Conservation (phyloP, 495 filamentous ascomycete species). For the Penicillium chermesinum region DNA sequence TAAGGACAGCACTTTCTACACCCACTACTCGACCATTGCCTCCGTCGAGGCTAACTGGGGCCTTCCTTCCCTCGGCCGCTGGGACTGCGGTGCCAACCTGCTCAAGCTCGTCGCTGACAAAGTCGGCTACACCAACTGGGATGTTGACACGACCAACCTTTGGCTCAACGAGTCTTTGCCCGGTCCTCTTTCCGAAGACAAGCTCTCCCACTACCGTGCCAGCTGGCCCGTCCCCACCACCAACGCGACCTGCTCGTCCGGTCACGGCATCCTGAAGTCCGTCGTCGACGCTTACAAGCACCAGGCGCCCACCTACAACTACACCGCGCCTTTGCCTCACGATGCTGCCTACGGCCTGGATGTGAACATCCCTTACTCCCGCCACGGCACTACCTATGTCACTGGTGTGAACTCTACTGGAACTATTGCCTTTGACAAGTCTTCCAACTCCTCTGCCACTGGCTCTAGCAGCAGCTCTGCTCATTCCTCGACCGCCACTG, state of each 20-base stretch:
- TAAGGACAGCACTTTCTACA: slow-evolving; percentile 58
- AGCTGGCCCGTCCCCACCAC: slow-evolving; percentile 36
- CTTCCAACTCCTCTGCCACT: not conserved
- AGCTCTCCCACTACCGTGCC: slow-evolving; percentile 23
- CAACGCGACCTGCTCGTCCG: slow-evolving; percentile 32
- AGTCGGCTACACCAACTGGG: slow-evolving; percentile 47
- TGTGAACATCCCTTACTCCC: slow-evolving; percentile 12
- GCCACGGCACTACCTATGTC: slow-evolving; percentile 10
- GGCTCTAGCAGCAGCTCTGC: not conserved
- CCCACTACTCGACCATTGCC: slow-evolving; percentile 61
- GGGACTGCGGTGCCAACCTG: slow-evolving; percentile 65
- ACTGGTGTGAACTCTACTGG: slow-evolving; percentile 9
- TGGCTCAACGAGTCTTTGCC: slow-evolving; percentile 39
- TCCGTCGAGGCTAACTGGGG: slow-evolving; percentile 61
- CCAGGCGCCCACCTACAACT: slow-evolving; percentile 29
- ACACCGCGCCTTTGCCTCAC: slow-evolving; percentile 36
- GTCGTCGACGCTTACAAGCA: slow-evolving; percentile 32
- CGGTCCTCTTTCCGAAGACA: slow-evolving; percentile 32
- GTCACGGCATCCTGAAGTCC: slow-evolving; percentile 32
- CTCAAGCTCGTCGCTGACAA: slow-evolving; percentile 51
- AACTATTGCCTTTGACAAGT: not conserved
- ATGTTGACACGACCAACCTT: slow-evolving; percentile 36
- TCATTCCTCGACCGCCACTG: not conserved
- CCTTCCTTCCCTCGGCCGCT: slow-evolving; percentile 59
- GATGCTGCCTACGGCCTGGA: slow-evolving; percentile 25